Evolutionary conservation across 768 basidiomycete genomes (phyloP), one percentile per base, ranked within the genome.

Genomic region (Pulveroboletus frians): DNA sequence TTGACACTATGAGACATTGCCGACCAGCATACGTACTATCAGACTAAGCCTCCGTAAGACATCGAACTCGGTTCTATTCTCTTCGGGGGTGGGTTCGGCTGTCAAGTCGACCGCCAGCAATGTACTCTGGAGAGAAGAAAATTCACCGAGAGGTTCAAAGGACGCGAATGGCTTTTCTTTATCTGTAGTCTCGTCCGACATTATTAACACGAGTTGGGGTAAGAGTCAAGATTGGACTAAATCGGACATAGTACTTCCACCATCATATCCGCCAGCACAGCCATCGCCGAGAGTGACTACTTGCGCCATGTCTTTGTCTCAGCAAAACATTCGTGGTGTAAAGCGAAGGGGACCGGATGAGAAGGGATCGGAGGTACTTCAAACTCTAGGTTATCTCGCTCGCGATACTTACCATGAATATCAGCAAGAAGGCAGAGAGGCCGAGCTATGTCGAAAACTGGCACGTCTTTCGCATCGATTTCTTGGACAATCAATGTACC

Each of bases 111-210:
- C 55, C 4, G 67, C 61, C 3, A 88, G 72, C 7, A 91, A 70
- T 3, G 61, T 53, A 18, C 70, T 62, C 53, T 91, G 82, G 13
- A 74, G 54, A 31, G 73, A 69, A 9, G 74, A 46, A 55, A 90
- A 83, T 52, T 89, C 82, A 40, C 74, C 76, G 39, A 77, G 67
- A 50, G 76, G 78, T 51, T 84, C 84, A 58, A 86, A 88, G 10
- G 76, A 73, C 10, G 75, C 74, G 56, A 79, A 78, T 9, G 74
- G 44, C 46, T 68, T 78, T 29, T 62, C 67, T 46, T 84, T 80
- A 15, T 61, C 58, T 1, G 52, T 51, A 14, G 63, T 43, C 23
- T 76, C 69, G 47, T 76, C 72, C 39, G 67, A 69, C 71, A 73
- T 73, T 14, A 73, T 73, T 14, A 14, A 14, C 9, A 31, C 48